Base-by-base conservation (phyloP, 768 basidiomycete species). In the Krasilnikovozyma curviuscula region DNA sequence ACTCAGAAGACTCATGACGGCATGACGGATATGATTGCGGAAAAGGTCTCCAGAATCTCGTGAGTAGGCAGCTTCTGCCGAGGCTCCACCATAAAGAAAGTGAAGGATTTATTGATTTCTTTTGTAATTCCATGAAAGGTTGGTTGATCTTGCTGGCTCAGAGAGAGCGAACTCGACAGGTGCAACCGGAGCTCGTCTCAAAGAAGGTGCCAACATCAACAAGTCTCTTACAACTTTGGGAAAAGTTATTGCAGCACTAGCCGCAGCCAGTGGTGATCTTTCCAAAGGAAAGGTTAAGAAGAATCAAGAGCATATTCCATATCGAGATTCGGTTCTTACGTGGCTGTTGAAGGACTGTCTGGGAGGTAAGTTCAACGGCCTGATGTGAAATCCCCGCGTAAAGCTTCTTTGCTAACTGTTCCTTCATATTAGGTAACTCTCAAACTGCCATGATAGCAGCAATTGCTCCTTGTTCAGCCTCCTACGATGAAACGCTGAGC, bases 381-480 rank as follows among this genome's bases (percentile, higher is more conserved):
- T 30, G 16, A 16, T 7, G 16, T 32, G 8, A 9, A 23, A 14
- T 13, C 9, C 5, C 16, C 7, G 10, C 43, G 6, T 8, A 21
- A n/a, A 7, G 7, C 6, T n/a, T 34, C 6, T 6, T 5, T 41
- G 35, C 18, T 24, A 16, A 16, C 25, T 25, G n/a, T 61, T 5
- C 61, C 62, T 38, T 59, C 59, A 10, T 59, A 28, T 19, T 14
- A 21, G 7, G 84, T 6, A 91, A 91, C 67, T 88, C 83, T 29
- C 91, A 93, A 69, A 98, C 91, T 4, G 88, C 91, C 5, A 97
- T 98, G 93, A 95, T 98, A 55, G 93, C 93, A 43, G 93, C 93
- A 32, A 97, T 98, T 86, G 38, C 49, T 3, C 49, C 47, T 29
- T 49, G 43, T 2, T 45, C 47, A 1, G 29, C 25, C 12, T 44